These are phyloP conservation scores for Erythrophleum fordii DNA, from an alignment of 306 rosid genomes.

Conservation along the genomic window DNA sequence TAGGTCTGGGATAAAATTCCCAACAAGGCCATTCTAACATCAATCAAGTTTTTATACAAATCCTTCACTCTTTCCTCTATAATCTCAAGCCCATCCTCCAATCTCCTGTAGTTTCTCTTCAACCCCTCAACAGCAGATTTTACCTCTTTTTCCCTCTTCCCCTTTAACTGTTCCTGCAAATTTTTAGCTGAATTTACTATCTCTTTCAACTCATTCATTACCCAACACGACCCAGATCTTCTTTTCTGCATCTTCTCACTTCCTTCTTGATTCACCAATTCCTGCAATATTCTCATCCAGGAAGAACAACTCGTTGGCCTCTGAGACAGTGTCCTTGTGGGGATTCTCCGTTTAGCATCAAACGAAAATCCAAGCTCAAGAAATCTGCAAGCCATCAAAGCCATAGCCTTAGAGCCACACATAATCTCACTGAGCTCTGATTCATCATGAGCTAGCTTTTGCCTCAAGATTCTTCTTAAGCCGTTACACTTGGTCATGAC, in stretches of 20 bases:
- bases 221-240: constrained; percentile 23
- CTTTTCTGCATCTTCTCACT: constrained; percentile 26
- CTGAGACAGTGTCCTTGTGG: constrained; percentile 5
- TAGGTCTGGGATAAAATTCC: constrained; percentile 56
- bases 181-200: constrained; percentile 41
- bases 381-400: constrained; percentile 47
- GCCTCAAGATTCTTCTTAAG: constrained; percentile 34
- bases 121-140: constrained; percentile 43
- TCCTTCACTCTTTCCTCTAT: constrained; percentile 52
- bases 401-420: constrained; percentile 52
- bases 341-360: constrained; percentile 38
- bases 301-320: constrained; percentile 28
- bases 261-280: constrained; percentile 32
- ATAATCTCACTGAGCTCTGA: constrained; percentile 44
- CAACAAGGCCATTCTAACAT: constrained; percentile 57
- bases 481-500: background rate
- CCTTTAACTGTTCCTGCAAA: constrained; percentile 43
- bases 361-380: constrained; percentile 48
- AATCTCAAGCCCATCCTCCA: constrained; percentile 46
- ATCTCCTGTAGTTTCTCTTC: constrained; percentile 35
- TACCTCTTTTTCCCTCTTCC: constrained; percentile 33
- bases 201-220: constrained; percentile 42
- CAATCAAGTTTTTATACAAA: constrained; percentile 54
- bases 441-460: constrained; percentile 37
- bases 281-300: constrained; percentile 46